Evolutionary conservation across 2,329 filamentous ascomycete species (phyloP), one percentile per base, ranked within the genome.

Genomic region (Aspergillus sp.): DNA sequence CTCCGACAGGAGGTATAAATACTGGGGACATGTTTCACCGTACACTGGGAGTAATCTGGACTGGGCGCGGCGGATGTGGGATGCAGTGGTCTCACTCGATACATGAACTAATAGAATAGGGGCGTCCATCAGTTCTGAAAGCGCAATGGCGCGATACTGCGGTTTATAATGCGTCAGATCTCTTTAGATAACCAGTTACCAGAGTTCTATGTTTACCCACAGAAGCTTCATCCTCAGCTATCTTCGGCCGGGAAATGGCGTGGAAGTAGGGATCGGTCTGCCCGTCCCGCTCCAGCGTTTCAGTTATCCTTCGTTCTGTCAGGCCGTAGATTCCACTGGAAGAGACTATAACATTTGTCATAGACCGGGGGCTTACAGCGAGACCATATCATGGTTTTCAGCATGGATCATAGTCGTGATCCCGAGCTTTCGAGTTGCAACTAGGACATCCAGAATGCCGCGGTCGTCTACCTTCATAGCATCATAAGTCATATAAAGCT

Each of bases 21-120:
- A 85, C 56, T 85, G 83, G 3, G 83, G 83, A 64, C 83, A 85
- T 1, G 83, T 86, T 67, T 85, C 82, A 2, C 80, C 83, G 60
- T 82, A 81, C 21, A 85, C 75, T 0, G 83, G 82, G 9, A 84
- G 72, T 0, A 79, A 76, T 3, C 75, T 66, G 8, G 48, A 25
- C 35, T 51, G 48, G 14, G 48, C 48, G 5, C 15, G 14, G 8
- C 48, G 48, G 6, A 51, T 35, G 19, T 17, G 19, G 3, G 6
- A 15, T 15, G 48, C n/a, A 6, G 48, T 37, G 2, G 23, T 21
- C 11, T 21, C 11, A 1, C 6, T 15, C 15, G 15, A 37, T 19
- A 84, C 77, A 64, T 84, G 82, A 40, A 84, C 82, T 33, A 84
- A 76, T 39, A 84, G 66, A 48, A 84, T 81, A 0, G 82, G 82